Percentiles rank a stretch among this genome's conserved stretches.
phyloP scores from a whole-genome alignment of 306 rosid species.

The Dryas octopetala region DNA sequence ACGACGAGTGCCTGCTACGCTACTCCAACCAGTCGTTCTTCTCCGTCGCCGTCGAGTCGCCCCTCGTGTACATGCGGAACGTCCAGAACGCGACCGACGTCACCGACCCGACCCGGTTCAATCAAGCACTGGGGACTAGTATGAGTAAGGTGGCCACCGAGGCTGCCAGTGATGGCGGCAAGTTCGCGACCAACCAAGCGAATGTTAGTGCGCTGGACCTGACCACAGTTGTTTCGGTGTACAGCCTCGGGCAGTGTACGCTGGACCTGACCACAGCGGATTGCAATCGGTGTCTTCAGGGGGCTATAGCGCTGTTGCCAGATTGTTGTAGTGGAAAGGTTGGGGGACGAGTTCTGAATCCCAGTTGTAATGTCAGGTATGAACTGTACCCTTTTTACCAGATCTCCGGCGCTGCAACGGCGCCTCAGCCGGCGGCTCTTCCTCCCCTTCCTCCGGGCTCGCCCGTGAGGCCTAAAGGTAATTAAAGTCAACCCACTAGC shows the following conservation, averaged over 20 bases:
- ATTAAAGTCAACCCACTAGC: no score
- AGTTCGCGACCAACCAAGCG: constrained; percentile 5
- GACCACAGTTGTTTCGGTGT: constrained; percentile 5
- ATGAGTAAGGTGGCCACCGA: background rate
- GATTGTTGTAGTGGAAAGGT: constrained; percentile 9
- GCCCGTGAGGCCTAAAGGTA: no score
- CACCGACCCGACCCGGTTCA: background rate
- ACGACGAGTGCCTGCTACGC: constrained; percentile 46
- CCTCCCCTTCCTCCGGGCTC: no score
- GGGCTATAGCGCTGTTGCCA: background rate
- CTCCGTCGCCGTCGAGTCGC: background rate
- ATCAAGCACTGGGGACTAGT: background rate
- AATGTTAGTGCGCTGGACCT: constrained; percentile 16
- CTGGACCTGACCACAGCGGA: constrained; percentile 18
- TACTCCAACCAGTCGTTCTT: constrained; percentile 37
- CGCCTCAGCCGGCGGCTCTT: no score
- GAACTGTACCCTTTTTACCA: constrained; percentile 11
- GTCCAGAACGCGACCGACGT: constrained; percentile 4
- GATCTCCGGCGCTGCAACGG: no score
- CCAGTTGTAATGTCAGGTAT: constrained; percentile 22
- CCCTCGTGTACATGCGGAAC: background rate
- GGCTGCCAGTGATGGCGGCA: background rate
- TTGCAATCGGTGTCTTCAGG: constrained; percentile 1
- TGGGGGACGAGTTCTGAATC: constrained; percentile 3
- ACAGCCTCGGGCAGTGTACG: constrained; percentile 34